A percentile compares a stretch with the other conserved stretches of the same genome.
These are phyloP conservation scores for Pterula multifida DNA, from an alignment of 1,284 basidiomycete species.

Conservation along the genomic window DNA sequence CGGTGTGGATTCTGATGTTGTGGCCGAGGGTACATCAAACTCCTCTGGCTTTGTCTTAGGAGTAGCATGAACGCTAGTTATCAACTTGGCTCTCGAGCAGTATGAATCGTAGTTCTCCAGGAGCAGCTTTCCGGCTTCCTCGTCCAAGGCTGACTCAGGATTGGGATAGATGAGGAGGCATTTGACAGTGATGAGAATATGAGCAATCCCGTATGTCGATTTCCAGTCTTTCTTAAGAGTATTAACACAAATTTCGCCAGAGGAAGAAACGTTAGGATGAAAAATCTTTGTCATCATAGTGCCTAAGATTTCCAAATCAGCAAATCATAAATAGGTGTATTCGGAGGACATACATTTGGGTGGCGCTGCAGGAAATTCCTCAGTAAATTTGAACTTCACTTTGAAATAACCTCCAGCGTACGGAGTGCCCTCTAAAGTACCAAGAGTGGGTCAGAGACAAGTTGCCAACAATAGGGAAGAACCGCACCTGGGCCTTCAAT, in stretches of 20 bases:
- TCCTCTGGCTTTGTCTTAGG: slow-evolving; percentile 55
- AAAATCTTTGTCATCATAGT: slow-evolving; percentile 90
- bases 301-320: too few relatives aligned
- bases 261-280: slow-evolving; percentile 86
- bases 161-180: slow-evolving; percentile 95
- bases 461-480: slow-evolving; percentile 3
- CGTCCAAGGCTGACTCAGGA: slow-evolving; percentile 89
- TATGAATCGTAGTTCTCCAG: slow-evolving; percentile 85
- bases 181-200: slow-evolving; percentile 87
- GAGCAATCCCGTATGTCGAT: slow-evolving; percentile 78
- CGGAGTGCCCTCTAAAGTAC: slow-evolving; percentile 66
- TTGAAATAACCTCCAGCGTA: slow-evolving; percentile 88
- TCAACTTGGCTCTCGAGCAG: slow-evolving; percentile 67
- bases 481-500: slow-evolving; percentile 68
- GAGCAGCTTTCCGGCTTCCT: slow-evolving; percentile 86
- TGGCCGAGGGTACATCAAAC: slow-evolving; percentile 39
- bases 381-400: slow-evolving; percentile 78
- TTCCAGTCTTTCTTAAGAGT: slow-evolving; percentile 97
- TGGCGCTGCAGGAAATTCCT: slow-evolving; percentile 83
- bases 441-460: slow-evolving; percentile 11
- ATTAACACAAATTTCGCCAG: slow-evolving; percentile 94
- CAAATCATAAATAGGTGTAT: not conserved
- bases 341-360: slow-evolving; percentile 67
- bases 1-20: slow-evolving; percentile 12
- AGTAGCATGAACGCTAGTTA: slow-evolving; percentile 81